Percentiles rank a stretch among this genome's conserved stretches.
Conservation (phyloP, 2,329 filamentous ascomycete genomes). For the Botrytis porri region DNA sequence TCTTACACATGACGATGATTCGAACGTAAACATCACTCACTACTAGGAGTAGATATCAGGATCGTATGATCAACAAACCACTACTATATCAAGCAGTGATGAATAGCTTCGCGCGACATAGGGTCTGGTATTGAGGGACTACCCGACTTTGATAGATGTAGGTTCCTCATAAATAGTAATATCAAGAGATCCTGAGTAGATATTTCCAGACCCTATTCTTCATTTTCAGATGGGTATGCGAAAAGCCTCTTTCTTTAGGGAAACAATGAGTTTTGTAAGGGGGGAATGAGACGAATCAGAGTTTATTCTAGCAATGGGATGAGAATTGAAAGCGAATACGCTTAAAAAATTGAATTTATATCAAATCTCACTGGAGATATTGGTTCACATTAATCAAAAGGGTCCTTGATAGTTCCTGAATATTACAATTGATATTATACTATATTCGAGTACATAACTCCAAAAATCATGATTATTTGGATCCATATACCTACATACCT, state of each 20-base stretch:
- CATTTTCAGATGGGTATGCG: background rate
- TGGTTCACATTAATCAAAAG: background rate
- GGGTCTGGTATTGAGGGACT: background rate
- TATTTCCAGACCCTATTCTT: no score
- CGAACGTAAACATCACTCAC: background rate
- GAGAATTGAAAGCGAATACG: background rate
- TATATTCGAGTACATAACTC: background rate
- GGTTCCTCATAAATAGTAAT: background rate
- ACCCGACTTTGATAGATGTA: background rate
- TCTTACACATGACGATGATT: background rate
- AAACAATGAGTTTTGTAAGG: background rate
- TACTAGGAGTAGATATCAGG: background rate
- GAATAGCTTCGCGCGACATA: background rate
- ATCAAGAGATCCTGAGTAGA: background rate
- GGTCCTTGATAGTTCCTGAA: background rate
- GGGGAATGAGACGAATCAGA: background rate
- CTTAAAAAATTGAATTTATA: background rate
- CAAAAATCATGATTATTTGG: background rate
- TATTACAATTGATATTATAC: constrained; percentile 7
- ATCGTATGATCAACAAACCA: background rate
- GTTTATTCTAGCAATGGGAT: background rate
- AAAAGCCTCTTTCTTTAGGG: background rate
- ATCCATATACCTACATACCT: background rate
- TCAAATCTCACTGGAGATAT: background rate
- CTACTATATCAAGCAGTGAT: background rate